These are phyloP conservation scores for Pleurostoma richardsiae DNA, from an alignment of 2,329 filamentous ascomycete species.

Conservation along the genomic window DNA sequence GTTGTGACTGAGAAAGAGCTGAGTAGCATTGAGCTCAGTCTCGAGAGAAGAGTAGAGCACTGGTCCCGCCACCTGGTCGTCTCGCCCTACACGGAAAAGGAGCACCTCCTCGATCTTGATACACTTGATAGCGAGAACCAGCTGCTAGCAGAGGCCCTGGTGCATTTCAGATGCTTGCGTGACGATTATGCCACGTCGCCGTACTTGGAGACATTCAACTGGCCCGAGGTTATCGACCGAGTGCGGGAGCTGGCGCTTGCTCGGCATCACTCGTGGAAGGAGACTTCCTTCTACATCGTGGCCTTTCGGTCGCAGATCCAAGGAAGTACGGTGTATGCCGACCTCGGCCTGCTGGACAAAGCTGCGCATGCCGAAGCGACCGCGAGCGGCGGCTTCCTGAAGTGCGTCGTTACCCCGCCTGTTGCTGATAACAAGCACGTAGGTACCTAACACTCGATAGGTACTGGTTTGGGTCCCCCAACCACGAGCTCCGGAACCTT, in stretches of 20 bases:
- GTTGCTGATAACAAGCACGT: slow-evolving; percentile 2
- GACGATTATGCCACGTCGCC: slow-evolving; percentile 71
- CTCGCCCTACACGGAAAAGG: slow-evolving; percentile 69
- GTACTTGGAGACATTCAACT: slow-evolving; percentile 76
- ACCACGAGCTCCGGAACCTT: slow-evolving; percentile 67
- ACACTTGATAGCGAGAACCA: slow-evolving; percentile 60
- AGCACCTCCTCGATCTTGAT: slow-evolving; percentile 69
- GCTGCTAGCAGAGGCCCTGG: slow-evolving; percentile 68
- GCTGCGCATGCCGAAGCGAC: slow-evolving; percentile 77
- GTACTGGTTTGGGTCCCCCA: slow-evolving; percentile 83
- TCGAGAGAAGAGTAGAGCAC: slow-evolving; percentile 2
- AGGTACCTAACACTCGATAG: slow-evolving; percentile 26
- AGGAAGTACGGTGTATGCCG: slow-evolving; percentile 58
- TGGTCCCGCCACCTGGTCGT: slow-evolving; percentile 46
- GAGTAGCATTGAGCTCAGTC: neutral
- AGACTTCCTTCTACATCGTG: slow-evolving; percentile 73
- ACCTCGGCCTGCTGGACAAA: slow-evolving; percentile 70
- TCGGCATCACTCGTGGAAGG: slow-evolving; percentile 50
- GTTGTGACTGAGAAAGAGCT: neutral
- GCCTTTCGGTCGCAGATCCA: slow-evolving; percentile 74
- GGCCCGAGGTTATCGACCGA: slow-evolving; percentile 55
- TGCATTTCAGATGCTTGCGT: slow-evolving; percentile 55
- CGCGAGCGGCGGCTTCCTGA: slow-evolving; percentile 74
- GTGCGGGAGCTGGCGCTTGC: slow-evolving; percentile 46
- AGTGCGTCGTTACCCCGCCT: slow-evolving; percentile 39